These are phyloP conservation scores for Rhamnella rubrinervis DNA, from an alignment of 331 rosid species.

Conservation along the genomic window DNA sequence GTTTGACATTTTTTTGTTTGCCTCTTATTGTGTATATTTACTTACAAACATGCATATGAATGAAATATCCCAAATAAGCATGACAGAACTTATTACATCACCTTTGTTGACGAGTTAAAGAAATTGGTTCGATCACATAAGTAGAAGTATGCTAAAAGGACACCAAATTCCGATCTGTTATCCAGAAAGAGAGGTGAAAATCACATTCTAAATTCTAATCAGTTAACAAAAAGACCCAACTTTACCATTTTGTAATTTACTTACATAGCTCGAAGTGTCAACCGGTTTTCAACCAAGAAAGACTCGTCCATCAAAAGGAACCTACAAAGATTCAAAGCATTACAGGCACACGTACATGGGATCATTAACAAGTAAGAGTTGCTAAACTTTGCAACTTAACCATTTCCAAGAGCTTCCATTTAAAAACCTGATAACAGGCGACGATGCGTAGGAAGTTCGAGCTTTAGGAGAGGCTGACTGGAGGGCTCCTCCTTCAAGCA, in stretches of 20 bases:
- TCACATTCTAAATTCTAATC: constrained; percentile 22
- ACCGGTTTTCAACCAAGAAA: constrained; percentile 82
- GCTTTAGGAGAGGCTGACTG: constrained; percentile 60
- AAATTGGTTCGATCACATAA: constrained; percentile 87
- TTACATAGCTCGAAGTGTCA: constrained; percentile 90
- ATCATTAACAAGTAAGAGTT: constrained; percentile 24
- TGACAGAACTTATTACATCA: constrained; percentile 17
- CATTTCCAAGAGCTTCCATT: background rate
- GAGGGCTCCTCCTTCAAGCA: constrained; percentile 71
- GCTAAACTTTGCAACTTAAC: constrained; percentile 17
- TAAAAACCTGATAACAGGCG: constrained; percentile 64
- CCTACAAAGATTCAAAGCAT: constrained; percentile 33
- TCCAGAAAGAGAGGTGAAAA: constrained; percentile 9
- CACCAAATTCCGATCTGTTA: constrained; percentile 79
- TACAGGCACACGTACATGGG: constrained; percentile 1
- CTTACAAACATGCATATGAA: background rate
- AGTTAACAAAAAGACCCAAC: constrained; percentile 12
- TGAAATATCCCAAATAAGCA: constrained; percentile 11
- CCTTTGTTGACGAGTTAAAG: constrained; percentile 78
- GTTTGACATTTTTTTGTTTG: too few relatives aligned
- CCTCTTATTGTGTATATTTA: too few relatives aligned
- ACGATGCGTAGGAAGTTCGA: constrained; percentile 41
- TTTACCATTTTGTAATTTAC: constrained; percentile 30
- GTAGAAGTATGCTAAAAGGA: constrained; percentile 69
- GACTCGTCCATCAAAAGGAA: constrained; percentile 72